Base-by-base conservation (phyloP, 2,329 filamentous ascomycete genomes). In the Hymenoscyphus fructigenus region DNA sequence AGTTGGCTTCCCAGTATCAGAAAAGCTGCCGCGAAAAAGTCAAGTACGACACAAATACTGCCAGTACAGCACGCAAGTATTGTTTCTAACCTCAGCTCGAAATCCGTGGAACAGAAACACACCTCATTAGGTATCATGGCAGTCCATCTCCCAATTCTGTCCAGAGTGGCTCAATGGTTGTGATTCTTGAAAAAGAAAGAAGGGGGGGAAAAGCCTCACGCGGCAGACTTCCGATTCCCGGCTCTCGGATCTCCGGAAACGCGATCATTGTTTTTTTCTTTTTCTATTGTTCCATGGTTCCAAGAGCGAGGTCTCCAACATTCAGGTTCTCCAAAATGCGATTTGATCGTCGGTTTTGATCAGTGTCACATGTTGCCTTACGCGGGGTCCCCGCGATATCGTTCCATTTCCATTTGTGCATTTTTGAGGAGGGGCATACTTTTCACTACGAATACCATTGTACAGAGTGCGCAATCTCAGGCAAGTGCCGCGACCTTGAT, bases 171-270 rank as follows among this genome's bases (percentile, higher is more conserved):
- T 47, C 41, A 6, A 47, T 47, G 41, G n/a, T 53, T 4, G 47
- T 53, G 20, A 23, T 53, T 50, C 20, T 50, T 23, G 9, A 50
- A 50, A 10, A 53, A 53, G 20, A 12, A 12, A 53, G 26, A 47
- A n/a, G 23, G 23, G n/a, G 20, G 12, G 12, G 14, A 53, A 53
- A 14, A 14, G 9, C 10, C 47, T 53, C 47, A 28, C 47, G 20
- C 47, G 9, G 47, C 20, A 53, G 47, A 53, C 44, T 50, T 53
- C 47, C 47, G 47, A 53, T 53, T 5, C 47, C 47, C 47, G 47
- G 20, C 20, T 53, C 47, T 53, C 47, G 26, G 47, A 53, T 53
- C 47, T 53, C 47, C 47, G 47, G 47, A 26, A 53, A 53, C 20
- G 47, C 47, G 23, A 23, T 50, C 44, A 50, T 53, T 23, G 10